Evolutionary conservation across 371 early-diverging fungal genomes (phyloP).

Genomic region (Chytridium lagenaria): DNA sequence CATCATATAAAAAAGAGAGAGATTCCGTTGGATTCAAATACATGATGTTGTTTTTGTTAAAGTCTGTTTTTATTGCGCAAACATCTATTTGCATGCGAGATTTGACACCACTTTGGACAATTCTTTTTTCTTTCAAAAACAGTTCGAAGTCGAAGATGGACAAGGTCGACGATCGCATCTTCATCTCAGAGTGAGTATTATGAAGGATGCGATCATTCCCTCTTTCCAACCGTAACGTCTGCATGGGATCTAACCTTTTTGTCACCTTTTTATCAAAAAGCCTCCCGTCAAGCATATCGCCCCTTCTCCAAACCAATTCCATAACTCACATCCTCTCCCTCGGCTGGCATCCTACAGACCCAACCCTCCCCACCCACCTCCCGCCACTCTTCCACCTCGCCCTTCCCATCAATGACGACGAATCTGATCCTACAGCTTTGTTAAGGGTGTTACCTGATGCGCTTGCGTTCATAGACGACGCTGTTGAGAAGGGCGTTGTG

Average conservation of each 20-base stretch:
- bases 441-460: background rate
- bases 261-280: background rate
- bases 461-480: background rate
- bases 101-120: too few species aligned
- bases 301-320: background rate
- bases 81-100: too few species aligned
- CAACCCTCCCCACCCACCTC: background rate
- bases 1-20: too few species aligned
- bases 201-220: background rate
- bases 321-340: slow-evolving; percentile 5
- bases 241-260: background rate
- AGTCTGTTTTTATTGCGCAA: too few species aligned
- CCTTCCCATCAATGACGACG: slow-evolving; percentile 7
- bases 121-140: background rate
- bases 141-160: background rate
- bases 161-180: background rate
- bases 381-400: background rate
- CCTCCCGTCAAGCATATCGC: background rate
- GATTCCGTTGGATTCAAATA: too few species aligned
- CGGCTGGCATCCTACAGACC: background rate
- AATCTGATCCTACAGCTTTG: slow-evolving; percentile 1
- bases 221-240: background rate
- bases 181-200: slow-evolving; percentile 6
- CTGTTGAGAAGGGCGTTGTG: background rate
- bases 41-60: too few species aligned